These are phyloP conservation scores for Cercophora newfieldiana DNA, from an alignment of 495 filamentous ascomycete genomes.

Conservation along the genomic window DNA sequence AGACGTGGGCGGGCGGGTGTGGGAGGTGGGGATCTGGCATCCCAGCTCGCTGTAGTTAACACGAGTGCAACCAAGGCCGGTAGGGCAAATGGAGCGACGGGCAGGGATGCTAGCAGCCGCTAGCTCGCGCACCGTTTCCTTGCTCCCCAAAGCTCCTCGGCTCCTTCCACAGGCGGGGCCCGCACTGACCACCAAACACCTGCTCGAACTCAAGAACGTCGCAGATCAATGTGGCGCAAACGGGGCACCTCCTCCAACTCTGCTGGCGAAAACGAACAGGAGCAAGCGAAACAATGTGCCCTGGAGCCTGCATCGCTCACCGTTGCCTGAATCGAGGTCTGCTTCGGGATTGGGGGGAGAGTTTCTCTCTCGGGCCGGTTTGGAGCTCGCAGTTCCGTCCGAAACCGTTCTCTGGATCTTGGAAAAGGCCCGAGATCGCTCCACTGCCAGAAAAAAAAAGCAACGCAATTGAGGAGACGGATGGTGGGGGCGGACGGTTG, in stretches of 20 bases:
- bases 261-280: too few relatives aligned
- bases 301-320: too few relatives aligned
- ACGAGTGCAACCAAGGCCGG: neutral
- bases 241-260: neutral
- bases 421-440: conserved; percentile 1
- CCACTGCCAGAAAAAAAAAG: neutral
- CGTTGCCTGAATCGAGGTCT: too few relatives aligned
- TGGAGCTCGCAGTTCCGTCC: neutral
- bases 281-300: neutral
- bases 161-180: neutral
- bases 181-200: neutral
- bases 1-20: neutral
- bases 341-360: too few relatives aligned
- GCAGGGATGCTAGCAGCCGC: neutral
- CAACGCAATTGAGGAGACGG: neutral
- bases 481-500: neutral
- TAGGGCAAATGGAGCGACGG: neutral
- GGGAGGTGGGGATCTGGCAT: neutral
- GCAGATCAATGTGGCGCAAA: neutral
- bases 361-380: neutral
- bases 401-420: neutral
- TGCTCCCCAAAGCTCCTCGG: too few relatives aligned
- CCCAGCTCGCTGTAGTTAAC: neutral
- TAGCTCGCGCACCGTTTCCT: neutral
- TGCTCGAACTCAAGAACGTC: neutral